A percentile compares a stretch with the other conserved stretches of the same genome.
Conservation (phyloP, 2,329 filamentous ascomycete genomes). For the Hymenoscyphus occultus region DNA sequence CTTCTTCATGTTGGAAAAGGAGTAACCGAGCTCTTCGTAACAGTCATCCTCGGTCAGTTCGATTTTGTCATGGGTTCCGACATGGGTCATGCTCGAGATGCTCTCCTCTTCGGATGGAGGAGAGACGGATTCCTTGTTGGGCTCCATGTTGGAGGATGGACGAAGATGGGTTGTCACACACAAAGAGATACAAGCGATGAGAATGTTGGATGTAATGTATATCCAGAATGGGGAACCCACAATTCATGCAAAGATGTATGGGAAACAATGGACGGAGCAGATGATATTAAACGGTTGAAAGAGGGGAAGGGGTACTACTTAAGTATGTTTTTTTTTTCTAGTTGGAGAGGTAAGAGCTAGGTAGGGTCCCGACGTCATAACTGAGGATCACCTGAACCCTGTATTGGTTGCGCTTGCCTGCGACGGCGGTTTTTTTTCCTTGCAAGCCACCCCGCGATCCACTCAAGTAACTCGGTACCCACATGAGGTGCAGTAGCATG, state of each 20-base stretch:
- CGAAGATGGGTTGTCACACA: background rate
- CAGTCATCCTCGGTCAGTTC: constrained; percentile 57
- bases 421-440: background rate
- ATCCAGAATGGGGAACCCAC: background rate
- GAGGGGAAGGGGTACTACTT: background rate
- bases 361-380: background rate
- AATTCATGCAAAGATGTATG: background rate
- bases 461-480: background rate
- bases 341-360: no score
- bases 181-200: background rate
- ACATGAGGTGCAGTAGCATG: background rate
- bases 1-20: constrained; percentile 60
- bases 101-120: background rate
- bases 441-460: background rate
- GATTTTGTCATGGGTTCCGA: constrained; percentile 25
- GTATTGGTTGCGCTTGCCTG: background rate
- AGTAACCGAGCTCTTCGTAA: constrained; percentile 63
- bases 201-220: background rate
- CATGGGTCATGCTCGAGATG: constrained; percentile 14
- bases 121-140: background rate
- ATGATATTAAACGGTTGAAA: background rate
- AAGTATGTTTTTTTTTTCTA: background rate
- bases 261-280: background rate
- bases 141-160: background rate
- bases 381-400: constrained; percentile 4